Conservation (phyloP, 2,329 filamentous ascomycete genomes). For the Exophiala sideris region DNA sequence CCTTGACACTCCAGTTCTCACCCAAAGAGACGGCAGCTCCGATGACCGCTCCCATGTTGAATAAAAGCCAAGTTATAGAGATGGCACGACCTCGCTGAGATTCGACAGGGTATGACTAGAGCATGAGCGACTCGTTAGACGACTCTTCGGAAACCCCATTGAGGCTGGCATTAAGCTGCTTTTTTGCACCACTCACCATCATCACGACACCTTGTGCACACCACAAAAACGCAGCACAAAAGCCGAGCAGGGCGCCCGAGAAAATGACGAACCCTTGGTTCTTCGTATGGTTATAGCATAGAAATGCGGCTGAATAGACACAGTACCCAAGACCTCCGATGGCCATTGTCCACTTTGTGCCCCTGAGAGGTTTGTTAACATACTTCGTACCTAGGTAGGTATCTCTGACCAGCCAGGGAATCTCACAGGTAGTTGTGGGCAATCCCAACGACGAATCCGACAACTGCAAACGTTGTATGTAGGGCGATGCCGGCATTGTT, state of each 20-base stretch:
- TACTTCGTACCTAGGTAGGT: conserved; percentile 31
- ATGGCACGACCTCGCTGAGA: conserved; percentile 82
- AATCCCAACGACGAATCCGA: conserved; percentile 60
- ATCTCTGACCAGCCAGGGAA: neutral
- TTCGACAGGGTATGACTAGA: conserved; percentile 67
- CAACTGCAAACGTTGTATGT: conserved; percentile 65
- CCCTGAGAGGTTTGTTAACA: conserved; percentile 29
- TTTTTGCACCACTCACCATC: conserved; percentile 54
- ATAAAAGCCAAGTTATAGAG: conserved; percentile 90
- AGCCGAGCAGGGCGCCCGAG: conserved; percentile 47
- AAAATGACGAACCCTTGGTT: conserved; percentile 50
- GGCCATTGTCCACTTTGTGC: conserved; percentile 42
- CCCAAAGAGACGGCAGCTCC: conserved; percentile 61
- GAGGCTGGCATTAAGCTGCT: no score
- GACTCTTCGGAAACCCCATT: neutral
- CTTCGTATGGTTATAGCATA: conserved; percentile 50
- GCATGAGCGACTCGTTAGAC: no score
- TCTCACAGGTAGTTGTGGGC: conserved; percentile 34
- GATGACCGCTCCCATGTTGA: conserved; percentile 87
- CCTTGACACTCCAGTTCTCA: conserved; percentile 39
- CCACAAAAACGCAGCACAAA: conserved; percentile 50
- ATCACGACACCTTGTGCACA: conserved; percentile 51
- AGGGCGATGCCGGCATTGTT: conserved; percentile 8
- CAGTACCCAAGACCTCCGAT: conserved; percentile 48
- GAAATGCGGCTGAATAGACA: conserved; percentile 47